Evolutionary conservation across 2,329 filamentous ascomycete genomes (phyloP).

Genomic region (Penicillium verrucosum): DNA sequence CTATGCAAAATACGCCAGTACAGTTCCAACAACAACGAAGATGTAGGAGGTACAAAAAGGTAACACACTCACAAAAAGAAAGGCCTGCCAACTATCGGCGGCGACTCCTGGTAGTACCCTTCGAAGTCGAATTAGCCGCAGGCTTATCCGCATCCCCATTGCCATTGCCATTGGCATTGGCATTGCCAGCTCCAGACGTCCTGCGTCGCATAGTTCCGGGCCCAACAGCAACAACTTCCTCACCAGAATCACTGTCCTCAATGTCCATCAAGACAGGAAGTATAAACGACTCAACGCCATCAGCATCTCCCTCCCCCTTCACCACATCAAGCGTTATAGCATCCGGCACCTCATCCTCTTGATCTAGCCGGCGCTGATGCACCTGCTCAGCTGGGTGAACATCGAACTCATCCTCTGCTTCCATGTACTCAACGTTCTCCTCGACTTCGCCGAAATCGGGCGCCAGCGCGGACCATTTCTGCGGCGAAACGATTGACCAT

Average conservation of each 20-base stretch:
- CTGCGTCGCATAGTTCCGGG: conserved; percentile 82
- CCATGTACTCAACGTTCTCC: conserved; percentile 95
- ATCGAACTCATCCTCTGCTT: conserved; percentile 95
- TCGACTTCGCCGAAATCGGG: conserved; percentile 97
- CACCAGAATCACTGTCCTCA: conserved; percentile 91
- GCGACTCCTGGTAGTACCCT: conserved; percentile 28
- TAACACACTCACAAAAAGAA: neutral
- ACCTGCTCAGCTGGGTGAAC: conserved; percentile 94
- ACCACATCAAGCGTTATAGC: conserved; percentile 73
- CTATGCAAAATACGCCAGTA: neutral
- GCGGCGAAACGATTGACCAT: conserved; percentile 92
- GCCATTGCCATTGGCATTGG: conserved; percentile 6
- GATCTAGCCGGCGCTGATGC: conserved; percentile 81
- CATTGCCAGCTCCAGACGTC: conserved; percentile 67
- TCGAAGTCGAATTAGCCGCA: conserved; percentile 19
- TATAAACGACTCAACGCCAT: conserved; percentile 62
- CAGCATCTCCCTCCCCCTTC: conserved; percentile 56
- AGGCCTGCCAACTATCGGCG: conserved; percentile 24
- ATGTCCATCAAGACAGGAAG: conserved; percentile 95
- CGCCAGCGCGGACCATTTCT: conserved; percentile 94
- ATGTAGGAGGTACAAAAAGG: neutral
- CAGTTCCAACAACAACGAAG: neutral
- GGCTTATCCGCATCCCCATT: conserved; percentile 32
- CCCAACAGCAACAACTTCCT: conserved; percentile 69
- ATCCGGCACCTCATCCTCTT: conserved; percentile 91